Evolutionary conservation across 169 alveolate species (phyloP).

Genomic region (Plasmodium vinckei): DNA sequence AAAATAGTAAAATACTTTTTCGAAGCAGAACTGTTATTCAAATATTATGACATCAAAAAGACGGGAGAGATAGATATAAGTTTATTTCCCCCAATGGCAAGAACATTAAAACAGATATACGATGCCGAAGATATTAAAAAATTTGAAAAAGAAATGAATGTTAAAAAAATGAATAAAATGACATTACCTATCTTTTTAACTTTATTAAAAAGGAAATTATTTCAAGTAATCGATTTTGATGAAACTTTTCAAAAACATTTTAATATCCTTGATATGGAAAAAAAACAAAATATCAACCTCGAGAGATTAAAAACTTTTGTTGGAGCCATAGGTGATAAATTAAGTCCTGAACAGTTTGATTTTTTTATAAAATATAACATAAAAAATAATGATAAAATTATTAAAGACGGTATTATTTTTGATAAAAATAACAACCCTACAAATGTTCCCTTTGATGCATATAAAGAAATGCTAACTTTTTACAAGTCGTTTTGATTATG

Average conservation of each 20-base stretch:
- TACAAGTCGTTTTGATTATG: slow-evolving; percentile 10
- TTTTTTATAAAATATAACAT: slow-evolving; percentile 12
- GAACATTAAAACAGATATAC: slow-evolving; percentile 59
- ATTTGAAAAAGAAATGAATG: slow-evolving; percentile 56
- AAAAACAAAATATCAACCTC: slow-evolving; percentile 19
- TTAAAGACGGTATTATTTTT: not conserved
- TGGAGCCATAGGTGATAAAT: slow-evolving; percentile 40
- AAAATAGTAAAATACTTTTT: slow-evolving; percentile 42
- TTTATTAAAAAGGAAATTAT: slow-evolving; percentile 37
- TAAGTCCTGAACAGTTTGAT: slow-evolving; percentile 44
- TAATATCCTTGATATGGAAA: slow-evolving; percentile 43
- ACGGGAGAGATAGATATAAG: slow-evolving; percentile 34
- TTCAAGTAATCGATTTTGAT: slow-evolving; percentile 21
- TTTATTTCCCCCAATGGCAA: slow-evolving; percentile 58
- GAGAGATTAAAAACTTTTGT: slow-evolving; percentile 19
- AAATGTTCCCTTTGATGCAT: slow-evolving; percentile 7
- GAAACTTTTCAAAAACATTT: slow-evolving; percentile 24
- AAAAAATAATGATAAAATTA: not conserved
- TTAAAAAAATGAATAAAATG: slow-evolving; percentile 41
- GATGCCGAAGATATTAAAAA: slow-evolving; percentile 17
- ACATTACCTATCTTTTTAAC: slow-evolving; percentile 52
- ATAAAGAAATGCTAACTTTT: slow-evolving; percentile 38
- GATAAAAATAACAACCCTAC: slow-evolving; percentile 7
- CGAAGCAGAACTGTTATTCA: slow-evolving; percentile 43
- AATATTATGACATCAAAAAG: slow-evolving; percentile 23